Percentiles rank a stretch among this genome's conserved stretches.
phyloP scores from a whole-genome alignment of 2,329 filamentous ascomycete species.

The Pseudogymnoascus sp. region DNA sequence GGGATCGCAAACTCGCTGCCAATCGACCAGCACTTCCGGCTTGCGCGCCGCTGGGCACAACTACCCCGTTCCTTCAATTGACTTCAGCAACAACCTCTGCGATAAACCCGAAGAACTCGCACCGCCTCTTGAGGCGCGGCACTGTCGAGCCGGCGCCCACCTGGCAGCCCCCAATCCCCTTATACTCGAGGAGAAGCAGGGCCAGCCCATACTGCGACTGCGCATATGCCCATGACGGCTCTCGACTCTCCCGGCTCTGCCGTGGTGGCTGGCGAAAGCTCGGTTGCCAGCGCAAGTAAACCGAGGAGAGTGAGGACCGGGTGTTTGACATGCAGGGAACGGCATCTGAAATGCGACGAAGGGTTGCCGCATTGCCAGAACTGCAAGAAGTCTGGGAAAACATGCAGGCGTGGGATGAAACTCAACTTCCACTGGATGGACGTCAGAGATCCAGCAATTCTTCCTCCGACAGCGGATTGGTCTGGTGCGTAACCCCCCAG shows the following conservation, averaged over 20 bases:
- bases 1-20: neutral
- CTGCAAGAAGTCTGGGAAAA: slow-evolving; percentile 77
- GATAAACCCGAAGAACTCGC: neutral
- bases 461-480: slow-evolving; percentile 59
- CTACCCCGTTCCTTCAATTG: neutral
- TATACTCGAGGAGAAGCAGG: neutral
- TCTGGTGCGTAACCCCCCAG: slow-evolving; percentile 36
- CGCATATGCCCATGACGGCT: slow-evolving; percentile 22
- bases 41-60: neutral
- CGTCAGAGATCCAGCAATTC: slow-evolving; percentile 57
- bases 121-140: neutral
- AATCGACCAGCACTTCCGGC: neutral
- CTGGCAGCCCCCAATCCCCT: neutral
- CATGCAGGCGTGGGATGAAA: slow-evolving; percentile 78
- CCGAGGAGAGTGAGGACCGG: slow-evolving; percentile 85
- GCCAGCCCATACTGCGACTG: neutral
- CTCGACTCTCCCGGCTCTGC: slow-evolving; percentile 15
- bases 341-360: slow-evolving; percentile 89
- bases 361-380: slow-evolving; percentile 58
- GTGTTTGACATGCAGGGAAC: slow-evolving; percentile 81
- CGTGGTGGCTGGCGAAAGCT: slow-evolving; percentile 14
- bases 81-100: neutral
- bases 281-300: slow-evolving; percentile 38
- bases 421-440: slow-evolving; percentile 88
- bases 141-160: neutral